Conservation (phyloP, 257 asterid species). For the Linaria vulgaris region DNA sequence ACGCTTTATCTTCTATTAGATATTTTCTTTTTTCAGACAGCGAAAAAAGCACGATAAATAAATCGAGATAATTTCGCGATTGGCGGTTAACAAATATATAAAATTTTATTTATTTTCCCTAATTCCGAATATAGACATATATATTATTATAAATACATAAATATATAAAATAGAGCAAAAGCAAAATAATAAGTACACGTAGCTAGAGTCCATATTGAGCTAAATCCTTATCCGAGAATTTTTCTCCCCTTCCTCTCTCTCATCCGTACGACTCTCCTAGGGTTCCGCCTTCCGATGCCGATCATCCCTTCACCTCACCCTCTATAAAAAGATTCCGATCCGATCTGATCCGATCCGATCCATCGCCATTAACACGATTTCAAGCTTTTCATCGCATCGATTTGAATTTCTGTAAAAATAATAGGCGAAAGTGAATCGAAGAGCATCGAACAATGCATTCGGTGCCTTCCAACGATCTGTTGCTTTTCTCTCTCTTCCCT, state of each 20-base stretch:
- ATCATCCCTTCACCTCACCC: conserved; percentile 19
- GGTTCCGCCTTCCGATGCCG: conserved; percentile 36
- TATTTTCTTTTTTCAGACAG: no score
- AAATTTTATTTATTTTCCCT: no score
- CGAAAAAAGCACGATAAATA: no score
- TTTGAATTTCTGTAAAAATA: background rate
- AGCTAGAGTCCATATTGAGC: conserved; percentile 28
- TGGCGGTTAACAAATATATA: no score
- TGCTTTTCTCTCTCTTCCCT: conserved; percentile 44
- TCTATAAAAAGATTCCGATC: conserved; percentile 17
- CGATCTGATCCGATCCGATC: background rate
- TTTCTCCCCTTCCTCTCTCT: background rate
- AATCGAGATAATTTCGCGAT: no score
- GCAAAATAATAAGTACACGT: no score
- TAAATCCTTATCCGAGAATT: conserved; percentile 11
- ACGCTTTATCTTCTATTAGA: no score
- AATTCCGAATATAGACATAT: no score
- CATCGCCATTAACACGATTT: no score
- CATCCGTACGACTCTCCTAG: conserved; percentile 30
- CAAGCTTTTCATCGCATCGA: no score
- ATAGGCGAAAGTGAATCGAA: conserved; percentile 40
- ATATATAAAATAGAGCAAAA: no score
- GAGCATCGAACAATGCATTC: conserved; percentile 74
- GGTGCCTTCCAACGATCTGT: conserved; percentile 48
- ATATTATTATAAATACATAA: no score